Conservation (phyloP, 768 basidiomycete genomes). For the Leccinum boreale region DNA sequence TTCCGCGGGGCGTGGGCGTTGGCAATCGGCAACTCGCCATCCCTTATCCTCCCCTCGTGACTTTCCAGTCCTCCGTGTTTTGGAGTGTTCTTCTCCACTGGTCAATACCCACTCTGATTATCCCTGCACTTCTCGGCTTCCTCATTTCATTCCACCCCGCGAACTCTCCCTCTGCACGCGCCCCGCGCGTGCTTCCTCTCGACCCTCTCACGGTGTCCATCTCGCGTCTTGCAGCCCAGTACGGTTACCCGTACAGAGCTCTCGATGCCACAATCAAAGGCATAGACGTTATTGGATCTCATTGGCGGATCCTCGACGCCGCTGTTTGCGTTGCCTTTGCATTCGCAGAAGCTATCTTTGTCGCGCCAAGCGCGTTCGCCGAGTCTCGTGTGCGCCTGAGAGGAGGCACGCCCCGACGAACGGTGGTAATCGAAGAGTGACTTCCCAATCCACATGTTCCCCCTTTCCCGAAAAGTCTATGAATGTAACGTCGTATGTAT, state of each 20-base stretch:
- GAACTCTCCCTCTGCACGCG: conserved; percentile 24
- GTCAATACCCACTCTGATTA: conserved; percentile 56
- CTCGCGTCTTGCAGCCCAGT: conserved; percentile 56
- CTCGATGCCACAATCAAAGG: conserved; percentile 28
- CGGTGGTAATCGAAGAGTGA: conserved; percentile 22
- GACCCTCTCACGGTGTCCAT: conserved; percentile 68
- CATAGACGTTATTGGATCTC: conserved; percentile 52
- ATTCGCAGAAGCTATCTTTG: conserved; percentile 61
- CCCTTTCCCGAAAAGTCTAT: not conserved
- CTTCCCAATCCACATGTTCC: not conserved
- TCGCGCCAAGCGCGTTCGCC: conserved; percentile 40
- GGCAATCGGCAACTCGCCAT: conserved; percentile 26
- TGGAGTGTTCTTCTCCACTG: conserved; percentile 59
- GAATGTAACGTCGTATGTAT: conserved; percentile 1
- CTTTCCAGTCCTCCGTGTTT: conserved; percentile 46
- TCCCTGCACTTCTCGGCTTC: conserved; percentile 55
- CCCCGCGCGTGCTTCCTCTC: conserved; percentile 32
- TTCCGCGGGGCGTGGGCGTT: conserved; percentile 8
- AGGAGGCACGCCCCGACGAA: conserved; percentile 22
- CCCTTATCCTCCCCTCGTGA: conserved; percentile 46
- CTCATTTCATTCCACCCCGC: conserved; percentile 62
- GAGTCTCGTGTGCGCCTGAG: conserved; percentile 26
- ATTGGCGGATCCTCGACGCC: conserved; percentile 55
- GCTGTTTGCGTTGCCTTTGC: conserved; percentile 59
- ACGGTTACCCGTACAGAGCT: conserved; percentile 50